Evolutionary conservation across 495 filamentous ascomycete genomes (phyloP), one percentile per base, ranked within the genome.

Genomic region (Hypoxylon subgilvum): DNA sequence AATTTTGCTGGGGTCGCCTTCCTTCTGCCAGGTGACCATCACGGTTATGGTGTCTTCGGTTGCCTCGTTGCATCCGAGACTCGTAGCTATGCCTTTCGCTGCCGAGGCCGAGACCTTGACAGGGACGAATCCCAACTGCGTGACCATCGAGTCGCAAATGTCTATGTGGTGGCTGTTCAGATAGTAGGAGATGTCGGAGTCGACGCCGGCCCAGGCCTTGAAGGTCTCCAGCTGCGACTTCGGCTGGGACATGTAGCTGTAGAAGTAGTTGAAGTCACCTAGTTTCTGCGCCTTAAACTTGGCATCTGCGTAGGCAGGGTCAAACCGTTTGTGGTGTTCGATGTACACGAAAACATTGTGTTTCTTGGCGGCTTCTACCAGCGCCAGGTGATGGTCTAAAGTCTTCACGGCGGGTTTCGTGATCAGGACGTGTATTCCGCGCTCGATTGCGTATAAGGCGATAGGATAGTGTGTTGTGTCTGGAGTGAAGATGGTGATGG

Each of bases 181-280:
- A 68, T 96, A 97, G 74, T 97, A 97, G 2, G 86, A 90, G 63
- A 96, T 96, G 74, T 96, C 92, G 27, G 86, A 90, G 65, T 96
- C 91, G 45, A 84, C 82, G 40, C 92, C 92, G 0, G 92, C 92
- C 92, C 92, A 97, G 0, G 92, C 89, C 72, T 91, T 94, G 86
- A 97, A 97, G 0, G 92, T 96, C 76, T 95, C 90, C 4, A 97
- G 80, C 74, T 96, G 92, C 14, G 73, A 86, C 70, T 97, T 96
- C 17, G 92, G 92, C 79, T 97, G 92, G 43, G 84, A 88, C 92
- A 97, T 96, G 78, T 96, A 97, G 59, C 83, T 88, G 78, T 96
- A 96, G 74, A 96, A 97, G 79, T 96, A 96, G 75, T 95, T 96
- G 83, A 96, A 96, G 71, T 96, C 89, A 42, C 92, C 92, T 4